Conservation (phyloP, 1,284 basidiomycete genomes). For the Chalciporus sp. region DNA sequence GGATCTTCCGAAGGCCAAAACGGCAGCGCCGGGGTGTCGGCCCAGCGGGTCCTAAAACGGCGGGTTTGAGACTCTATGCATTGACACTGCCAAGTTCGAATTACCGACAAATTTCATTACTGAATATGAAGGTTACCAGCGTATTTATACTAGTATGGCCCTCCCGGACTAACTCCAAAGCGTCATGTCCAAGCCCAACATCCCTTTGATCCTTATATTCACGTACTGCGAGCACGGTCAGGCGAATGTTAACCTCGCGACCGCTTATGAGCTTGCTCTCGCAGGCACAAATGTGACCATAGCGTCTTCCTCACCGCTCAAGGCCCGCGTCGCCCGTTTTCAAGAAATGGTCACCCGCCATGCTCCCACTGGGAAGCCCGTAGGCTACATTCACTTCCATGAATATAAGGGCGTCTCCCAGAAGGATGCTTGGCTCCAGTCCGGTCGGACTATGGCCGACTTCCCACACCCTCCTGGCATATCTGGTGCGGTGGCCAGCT, state of each 20-base stretch:
- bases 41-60: too few species aligned
- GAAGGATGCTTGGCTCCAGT: background rate
- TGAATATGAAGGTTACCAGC: too few species aligned
- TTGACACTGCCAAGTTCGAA: too few species aligned
- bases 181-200: too few species aligned
- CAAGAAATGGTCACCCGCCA: slow-evolving; percentile 10
- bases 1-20: too few species aligned
- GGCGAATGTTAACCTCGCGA: background rate
- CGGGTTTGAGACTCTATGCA: too few species aligned
- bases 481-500: slow-evolving; percentile 3
- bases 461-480: slow-evolving; percentile 3
- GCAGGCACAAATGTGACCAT: background rate
- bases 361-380: background rate
- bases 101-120: too few species aligned
- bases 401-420: slow-evolving; percentile 7
- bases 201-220: background rate
- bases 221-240: background rate
- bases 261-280: slow-evolving; percentile 2
- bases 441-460: background rate
- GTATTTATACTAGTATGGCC: too few species aligned
- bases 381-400: slow-evolving; percentile 4
- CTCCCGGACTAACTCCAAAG: too few species aligned
- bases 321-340: background rate
- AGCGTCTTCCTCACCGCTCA: background rate
- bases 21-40: too few species aligned